A percentile compares a stretch with the other conserved stretches of the same genome.
Evolutionary conservation across 1,284 basidiomycete species (phyloP).

Genomic region (Cutaneotrichosporon cavernicola): DNA sequence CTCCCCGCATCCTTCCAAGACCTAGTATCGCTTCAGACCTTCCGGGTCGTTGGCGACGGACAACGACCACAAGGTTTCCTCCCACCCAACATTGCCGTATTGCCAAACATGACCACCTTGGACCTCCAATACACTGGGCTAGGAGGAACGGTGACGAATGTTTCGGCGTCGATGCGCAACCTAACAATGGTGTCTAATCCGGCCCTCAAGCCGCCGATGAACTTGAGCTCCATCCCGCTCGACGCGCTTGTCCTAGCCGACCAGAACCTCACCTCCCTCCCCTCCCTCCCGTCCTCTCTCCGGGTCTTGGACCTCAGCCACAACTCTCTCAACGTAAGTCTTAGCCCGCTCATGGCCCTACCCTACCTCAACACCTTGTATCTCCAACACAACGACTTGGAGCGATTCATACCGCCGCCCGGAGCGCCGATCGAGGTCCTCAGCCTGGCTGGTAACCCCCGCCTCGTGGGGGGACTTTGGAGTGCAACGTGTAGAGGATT

Average conservation of each 20-base stretch:
- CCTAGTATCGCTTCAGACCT: conserved; percentile 37
- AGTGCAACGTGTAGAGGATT: neutral
- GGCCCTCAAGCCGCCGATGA: conserved; percentile 17
- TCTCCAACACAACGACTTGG: conserved; percentile 14
- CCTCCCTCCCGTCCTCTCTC: neutral
- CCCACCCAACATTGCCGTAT: conserved; percentile 13
- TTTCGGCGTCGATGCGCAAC: neutral
- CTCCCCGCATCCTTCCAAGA: conserved; percentile 38
- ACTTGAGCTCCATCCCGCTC: conserved; percentile 16
- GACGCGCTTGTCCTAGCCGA: conserved; percentile 29
- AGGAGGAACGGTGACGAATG: neutral
- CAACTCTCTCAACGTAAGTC: neutral
- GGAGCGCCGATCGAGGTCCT: neutral
- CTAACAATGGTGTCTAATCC: conserved; percentile 4
- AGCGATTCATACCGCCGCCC: neutral
- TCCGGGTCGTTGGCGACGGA: conserved; percentile 37
- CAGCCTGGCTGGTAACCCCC: conserved; percentile 6
- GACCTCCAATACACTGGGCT: conserved; percentile 5
- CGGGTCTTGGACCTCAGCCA: neutral
- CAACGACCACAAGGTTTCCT: conserved; percentile 42
- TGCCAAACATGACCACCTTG: conserved; percentile 28
- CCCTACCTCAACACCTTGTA: neutral
- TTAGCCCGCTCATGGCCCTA: conserved; percentile 37
- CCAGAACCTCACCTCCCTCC: neutral
- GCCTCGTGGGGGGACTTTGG: neutral